Percentiles rank a stretch among this genome's conserved stretches.
Conservation (phyloP, 108 stramenopile species). For the Nitzschia sp. region DNA sequence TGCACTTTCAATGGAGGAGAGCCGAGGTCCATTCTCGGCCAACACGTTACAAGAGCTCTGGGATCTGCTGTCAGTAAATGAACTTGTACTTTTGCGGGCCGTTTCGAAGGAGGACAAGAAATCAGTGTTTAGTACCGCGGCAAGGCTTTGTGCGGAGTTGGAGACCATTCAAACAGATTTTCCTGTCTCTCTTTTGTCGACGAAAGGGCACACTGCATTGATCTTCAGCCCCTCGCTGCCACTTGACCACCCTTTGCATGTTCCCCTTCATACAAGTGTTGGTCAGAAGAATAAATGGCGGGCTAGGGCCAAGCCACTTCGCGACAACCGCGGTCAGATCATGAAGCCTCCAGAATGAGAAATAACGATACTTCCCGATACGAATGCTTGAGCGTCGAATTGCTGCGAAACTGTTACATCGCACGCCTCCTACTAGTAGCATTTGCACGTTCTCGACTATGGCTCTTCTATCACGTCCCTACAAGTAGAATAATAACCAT, state of each 20-base stretch:
- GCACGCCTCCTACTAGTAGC: too few species aligned
- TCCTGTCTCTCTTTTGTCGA: conserved; percentile 33
- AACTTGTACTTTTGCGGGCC: conserved; percentile 46
- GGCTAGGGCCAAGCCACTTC: conserved; percentile 26
- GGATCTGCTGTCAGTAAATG: conserved; percentile 24
- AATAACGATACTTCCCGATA: too few species aligned
- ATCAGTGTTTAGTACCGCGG: conserved; percentile 17
- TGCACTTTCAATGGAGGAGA: conserved; percentile 33
- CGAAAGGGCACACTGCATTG: conserved; percentile 29
- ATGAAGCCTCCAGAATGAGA: conserved; percentile 29
- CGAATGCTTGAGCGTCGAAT: too few species aligned
- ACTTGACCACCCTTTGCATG: conserved; percentile 29
- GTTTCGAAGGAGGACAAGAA: conserved; percentile 28
- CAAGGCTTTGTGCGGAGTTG: conserved; percentile 32
- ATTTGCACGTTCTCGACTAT: too few species aligned
- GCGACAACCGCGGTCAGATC: conserved; percentile 53
- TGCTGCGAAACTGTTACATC: too few species aligned
- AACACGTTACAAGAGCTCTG: conserved; percentile 29
- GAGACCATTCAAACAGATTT: conserved; percentile 15
- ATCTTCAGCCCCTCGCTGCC: conserved; percentile 38
- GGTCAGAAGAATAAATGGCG: conserved; percentile 46
- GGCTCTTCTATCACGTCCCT: too few species aligned
- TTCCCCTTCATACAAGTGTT: conserved; percentile 48
- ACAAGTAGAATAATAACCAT: too few species aligned
- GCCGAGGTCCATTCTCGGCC: conserved; percentile 30